Percentiles rank a stretch among this genome's conserved stretches.
Conservation (phyloP, 1,284 basidiomycete genomes). For the Laetiporus sulphureus region DNA sequence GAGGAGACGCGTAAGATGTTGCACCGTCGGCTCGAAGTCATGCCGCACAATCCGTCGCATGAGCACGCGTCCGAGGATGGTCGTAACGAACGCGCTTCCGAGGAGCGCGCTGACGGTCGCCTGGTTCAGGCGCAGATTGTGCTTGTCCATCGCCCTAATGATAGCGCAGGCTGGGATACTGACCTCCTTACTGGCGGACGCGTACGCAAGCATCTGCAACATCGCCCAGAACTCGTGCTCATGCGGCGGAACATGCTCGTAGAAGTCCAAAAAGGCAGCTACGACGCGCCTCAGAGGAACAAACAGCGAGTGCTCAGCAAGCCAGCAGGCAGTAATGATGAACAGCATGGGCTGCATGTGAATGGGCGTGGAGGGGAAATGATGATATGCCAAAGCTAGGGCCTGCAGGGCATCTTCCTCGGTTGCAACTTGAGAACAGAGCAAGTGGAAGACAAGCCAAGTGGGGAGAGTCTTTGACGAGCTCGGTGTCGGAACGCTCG, state of each 20-base stretch:
- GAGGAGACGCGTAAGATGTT: conserved; percentile 42
- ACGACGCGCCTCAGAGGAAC: conserved; percentile 37
- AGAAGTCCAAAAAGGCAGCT: conserved; percentile 35
- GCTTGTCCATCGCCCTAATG: conserved; percentile 38
- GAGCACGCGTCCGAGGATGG: conserved; percentile 41
- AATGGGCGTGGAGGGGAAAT: conserved; percentile 27
- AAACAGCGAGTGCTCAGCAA: conserved; percentile 42
- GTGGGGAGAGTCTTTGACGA: conserved; percentile 25
- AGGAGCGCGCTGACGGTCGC: conserved; percentile 42
- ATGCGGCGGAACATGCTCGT: conserved; percentile 22
- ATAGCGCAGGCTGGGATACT: conserved; percentile 24
- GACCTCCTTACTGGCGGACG: neutral
- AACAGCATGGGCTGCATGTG: conserved; percentile 36
- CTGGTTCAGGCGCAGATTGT: conserved; percentile 33
- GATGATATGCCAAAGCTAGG: conserved; percentile 31
- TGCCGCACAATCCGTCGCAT: conserved; percentile 36
- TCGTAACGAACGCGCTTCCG: conserved; percentile 39
- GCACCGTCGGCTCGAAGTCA: conserved; percentile 30
- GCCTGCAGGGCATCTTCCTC: conserved; percentile 33
- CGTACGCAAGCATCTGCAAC: conserved; percentile 37
- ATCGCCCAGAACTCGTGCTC: conserved; percentile 47
- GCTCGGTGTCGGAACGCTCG: neutral
- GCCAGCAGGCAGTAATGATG: conserved; percentile 39
- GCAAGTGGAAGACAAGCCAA: conserved; percentile 49
- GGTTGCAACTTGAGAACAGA: conserved; percentile 40